These are phyloP conservation scores for Globisporangium radiosum DNA, from an alignment of 352 stramenopile species.

Conservation along the genomic window DNA sequence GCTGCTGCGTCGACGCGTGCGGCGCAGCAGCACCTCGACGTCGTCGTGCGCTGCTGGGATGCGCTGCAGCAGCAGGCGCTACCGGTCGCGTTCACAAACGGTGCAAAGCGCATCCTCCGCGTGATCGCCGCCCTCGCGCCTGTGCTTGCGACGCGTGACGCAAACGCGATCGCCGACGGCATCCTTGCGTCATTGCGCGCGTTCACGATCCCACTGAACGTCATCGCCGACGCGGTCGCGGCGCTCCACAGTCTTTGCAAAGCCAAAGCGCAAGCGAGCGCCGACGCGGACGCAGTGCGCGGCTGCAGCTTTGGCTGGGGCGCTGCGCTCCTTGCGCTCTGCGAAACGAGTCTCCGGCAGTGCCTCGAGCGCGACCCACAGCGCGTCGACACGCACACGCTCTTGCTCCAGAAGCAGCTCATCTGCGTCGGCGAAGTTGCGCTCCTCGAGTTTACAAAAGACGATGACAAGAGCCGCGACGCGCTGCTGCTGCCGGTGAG, in stretches of 20 bases:
- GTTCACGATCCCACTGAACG: conserved; percentile 74
- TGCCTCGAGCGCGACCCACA: conserved; percentile 55
- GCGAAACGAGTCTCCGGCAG: conserved; percentile 49
- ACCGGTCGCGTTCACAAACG: conserved; percentile 59
- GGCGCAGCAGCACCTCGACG: conserved; percentile 51
- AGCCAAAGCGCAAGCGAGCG: conserved; percentile 37
- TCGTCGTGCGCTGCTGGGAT: conserved; percentile 81
- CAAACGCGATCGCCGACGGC: conserved; percentile 66
- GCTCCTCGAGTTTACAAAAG: conserved; percentile 73
- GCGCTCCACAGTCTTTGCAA: conserved; percentile 78
- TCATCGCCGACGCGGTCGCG: conserved; percentile 68
- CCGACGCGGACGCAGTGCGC: conserved; percentile 14
- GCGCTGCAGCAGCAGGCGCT: conserved; percentile 65
- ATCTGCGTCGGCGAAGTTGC: conserved; percentile 76
- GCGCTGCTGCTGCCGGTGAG: conserved; percentile 49
- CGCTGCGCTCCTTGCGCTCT: conserved; percentile 50
- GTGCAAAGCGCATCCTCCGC: conserved; percentile 75
- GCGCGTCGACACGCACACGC: conserved; percentile 44
- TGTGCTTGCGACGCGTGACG: conserved; percentile 64
- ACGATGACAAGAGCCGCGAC: conserved; percentile 56
- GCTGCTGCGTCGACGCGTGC: conserved; percentile 28
- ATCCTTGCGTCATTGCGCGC: conserved; percentile 65
- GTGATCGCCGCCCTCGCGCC: conserved; percentile 72
- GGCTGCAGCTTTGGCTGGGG: conserved; percentile 68
- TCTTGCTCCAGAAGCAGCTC: conserved; percentile 68